Conservation (phyloP, 441 rosid genomes). For the Adansonia gregorii region DNA sequence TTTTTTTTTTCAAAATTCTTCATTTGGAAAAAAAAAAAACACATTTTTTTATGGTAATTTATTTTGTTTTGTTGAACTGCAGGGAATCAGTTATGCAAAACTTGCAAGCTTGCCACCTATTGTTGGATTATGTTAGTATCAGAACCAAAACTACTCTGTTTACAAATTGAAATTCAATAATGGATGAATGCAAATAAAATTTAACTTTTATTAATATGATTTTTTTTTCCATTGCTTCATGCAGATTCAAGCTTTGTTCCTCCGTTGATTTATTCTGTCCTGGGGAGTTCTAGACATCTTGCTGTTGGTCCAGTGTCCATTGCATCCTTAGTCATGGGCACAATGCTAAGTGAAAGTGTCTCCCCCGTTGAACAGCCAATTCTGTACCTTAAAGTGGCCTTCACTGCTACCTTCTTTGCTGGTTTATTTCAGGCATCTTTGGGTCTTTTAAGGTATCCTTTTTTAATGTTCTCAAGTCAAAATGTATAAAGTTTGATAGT, state of each 20-base stretch:
- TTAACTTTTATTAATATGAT: neutral
- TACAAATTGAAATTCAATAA: neutral
- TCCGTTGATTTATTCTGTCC: constrained; percentile 80
- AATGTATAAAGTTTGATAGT: neutral
- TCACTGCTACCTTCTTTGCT: constrained; percentile 95
- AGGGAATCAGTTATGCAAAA: constrained; percentile 98
- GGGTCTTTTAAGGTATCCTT: constrained; percentile 74
- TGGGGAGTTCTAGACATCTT: constrained; percentile 92
- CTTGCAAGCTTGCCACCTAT: constrained; percentile 96
- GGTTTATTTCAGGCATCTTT: constrained; percentile 95
- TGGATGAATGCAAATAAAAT: neutral
- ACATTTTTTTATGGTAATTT: neutral
- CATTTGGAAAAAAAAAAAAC: neutral
- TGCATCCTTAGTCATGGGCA: constrained; percentile 96
- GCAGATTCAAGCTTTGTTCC: constrained; percentile 99
- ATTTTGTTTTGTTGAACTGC: constrained; percentile 32
- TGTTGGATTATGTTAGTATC: constrained; percentile 82
- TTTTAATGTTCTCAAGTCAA: neutral
- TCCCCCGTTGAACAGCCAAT: constrained; percentile 65
- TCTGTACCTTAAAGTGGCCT: constrained; percentile 81
- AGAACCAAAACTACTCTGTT: neutral
- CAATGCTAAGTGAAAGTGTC: constrained; percentile 83
- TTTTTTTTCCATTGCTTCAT: neutral
- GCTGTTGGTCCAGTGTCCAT: constrained; percentile 98
- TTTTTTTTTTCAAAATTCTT: too few relatives aligned